Conservation (phyloP, 495 filamentous ascomycete species). For the Tuber microsphaerosporum region DNA sequence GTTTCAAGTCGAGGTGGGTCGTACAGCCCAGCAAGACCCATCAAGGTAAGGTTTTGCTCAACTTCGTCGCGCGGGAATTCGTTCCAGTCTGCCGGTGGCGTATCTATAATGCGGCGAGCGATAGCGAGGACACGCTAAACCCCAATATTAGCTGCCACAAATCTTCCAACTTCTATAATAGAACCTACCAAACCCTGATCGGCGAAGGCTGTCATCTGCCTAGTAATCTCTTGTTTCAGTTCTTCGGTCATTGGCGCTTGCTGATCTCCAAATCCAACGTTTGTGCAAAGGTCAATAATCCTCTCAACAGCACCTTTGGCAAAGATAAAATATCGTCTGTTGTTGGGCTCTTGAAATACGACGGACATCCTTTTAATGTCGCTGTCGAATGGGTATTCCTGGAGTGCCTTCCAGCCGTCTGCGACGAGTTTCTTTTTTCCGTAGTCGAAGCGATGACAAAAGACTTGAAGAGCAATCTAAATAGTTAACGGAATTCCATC, state of each 20-base stretch:
- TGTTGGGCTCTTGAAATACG: slow-evolving; percentile 51
- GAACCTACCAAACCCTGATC: slow-evolving; percentile 55
- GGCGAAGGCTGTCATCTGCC: slow-evolving; percentile 62
- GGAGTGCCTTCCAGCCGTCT: slow-evolving; percentile 56
- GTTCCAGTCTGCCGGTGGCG: slow-evolving; percentile 29
- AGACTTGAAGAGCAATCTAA: slow-evolving; percentile 67
- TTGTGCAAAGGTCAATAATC: slow-evolving; percentile 63
- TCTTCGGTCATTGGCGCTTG: slow-evolving; percentile 53
- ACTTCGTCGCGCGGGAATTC: slow-evolving; percentile 44
- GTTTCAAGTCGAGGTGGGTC: slow-evolving; percentile 68
- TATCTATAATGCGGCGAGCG: slow-evolving; percentile 48
- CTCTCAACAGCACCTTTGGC: slow-evolving; percentile 78
- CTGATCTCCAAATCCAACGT: slow-evolving; percentile 50
- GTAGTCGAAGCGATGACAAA: slow-evolving; percentile 61
- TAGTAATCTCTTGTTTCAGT: slow-evolving; percentile 53
- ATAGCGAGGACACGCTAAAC: slow-evolving; percentile 62
- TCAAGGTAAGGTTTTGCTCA: slow-evolving; percentile 53
- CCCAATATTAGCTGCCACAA: neutral
- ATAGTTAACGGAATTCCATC: slow-evolving; percentile 46
- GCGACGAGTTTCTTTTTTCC: slow-evolving; percentile 53
- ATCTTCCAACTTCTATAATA: neutral
- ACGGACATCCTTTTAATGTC: slow-evolving; percentile 80
- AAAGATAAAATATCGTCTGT: slow-evolving; percentile 51
- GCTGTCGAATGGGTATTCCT: slow-evolving; percentile 76
- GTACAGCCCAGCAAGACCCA: slow-evolving; percentile 68